Base-by-base conservation (phyloP, 2,329 filamentous ascomycete genomes). In the Fusarium algeriense region DNA sequence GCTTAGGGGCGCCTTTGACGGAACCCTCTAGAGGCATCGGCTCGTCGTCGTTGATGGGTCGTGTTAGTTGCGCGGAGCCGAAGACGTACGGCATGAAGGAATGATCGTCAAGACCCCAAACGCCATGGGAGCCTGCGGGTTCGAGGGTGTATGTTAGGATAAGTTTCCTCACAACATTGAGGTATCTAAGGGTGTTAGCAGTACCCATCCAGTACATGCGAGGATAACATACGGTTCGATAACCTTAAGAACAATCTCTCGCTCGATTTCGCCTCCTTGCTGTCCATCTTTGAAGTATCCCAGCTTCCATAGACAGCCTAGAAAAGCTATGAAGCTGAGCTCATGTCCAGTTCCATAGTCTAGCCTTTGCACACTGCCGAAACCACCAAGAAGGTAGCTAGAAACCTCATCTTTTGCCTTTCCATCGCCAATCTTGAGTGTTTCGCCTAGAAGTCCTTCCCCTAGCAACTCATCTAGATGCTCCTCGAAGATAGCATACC, bases 71-170 rank as follows among this genome's bases (percentile, higher is more conserved):
- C 0, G 96, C 95, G 4, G 95, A 97, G 35, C 96, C 96, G 71
- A 98, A 95, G 61, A 99, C 93, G 80, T 98, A 99, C 0, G 96
- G 93, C 30, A 96, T 81, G 80, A 99, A 98, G 12, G 90, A 95
- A 81, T 99, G 95, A 80, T 99, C 96, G 79, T 99, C 96, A n/a
- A 99, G 86, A 23, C 96, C 96, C 96, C 96, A 99, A 23, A 99
- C 96, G 6, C 96, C 96, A 78, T 98, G 96, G 2, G 95, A 97
- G 5, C 96, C 96, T 9, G 96, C 96, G 7, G 96, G 96, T 78
- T 99, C 96, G 23, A 99, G 88, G 1, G 91, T 98, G 80, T 98
- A 99, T 5, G 91, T 95, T 54, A 93, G 85, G 75, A 99, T 98
- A 13, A 99, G 86, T 44, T 88, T 90, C 41, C 96, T 91, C 48